Percentiles rank a stretch among this genome's conserved stretches.
Conservation (phyloP, 2,329 filamentous ascomycete genomes). For the Macrophomina phaseolina region DNA sequence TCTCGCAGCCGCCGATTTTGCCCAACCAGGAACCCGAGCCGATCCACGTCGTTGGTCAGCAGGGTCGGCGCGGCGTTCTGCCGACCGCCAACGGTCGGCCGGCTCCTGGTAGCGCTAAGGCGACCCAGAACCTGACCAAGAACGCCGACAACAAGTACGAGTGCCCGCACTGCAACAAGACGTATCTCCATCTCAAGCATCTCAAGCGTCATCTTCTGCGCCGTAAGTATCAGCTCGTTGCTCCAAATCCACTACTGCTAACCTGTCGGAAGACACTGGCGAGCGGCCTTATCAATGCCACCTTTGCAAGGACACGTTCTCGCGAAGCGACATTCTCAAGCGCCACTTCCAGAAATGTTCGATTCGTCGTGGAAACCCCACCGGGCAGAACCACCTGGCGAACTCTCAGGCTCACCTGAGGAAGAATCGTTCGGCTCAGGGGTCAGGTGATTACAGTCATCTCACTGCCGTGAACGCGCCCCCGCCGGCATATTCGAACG, state of each 20-base stretch:
- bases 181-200: constrained; percentile 96
- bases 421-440: constrained; percentile 57
- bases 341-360: constrained; percentile 99
- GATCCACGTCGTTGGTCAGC: constrained; percentile 92
- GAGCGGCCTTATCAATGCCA: constrained; percentile 98
- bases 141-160: constrained; percentile 98
- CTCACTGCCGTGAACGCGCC: constrained; percentile 27
- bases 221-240: constrained; percentile 71
- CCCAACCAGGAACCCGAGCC: constrained; percentile 61
- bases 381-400: constrained; percentile 90
- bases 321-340: constrained; percentile 96
- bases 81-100: constrained; percentile 88
- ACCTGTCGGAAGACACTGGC: constrained; percentile 75
- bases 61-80: constrained; percentile 88
- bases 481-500: constrained; percentile 16
- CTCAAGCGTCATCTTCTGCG: constrained; percentile 93
- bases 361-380: constrained; percentile 92
- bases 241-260: constrained; percentile 31
- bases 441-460: constrained; percentile 41
- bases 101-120: constrained; percentile 79
- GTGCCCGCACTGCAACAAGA: constrained; percentile 97
- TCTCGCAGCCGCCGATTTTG: constrained; percentile 39
- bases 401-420: constrained; percentile 90
- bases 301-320: constrained; percentile 97
- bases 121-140: constrained; percentile 85